phyloP scores from a whole-genome alignment of 2,329 filamentous ascomycete species.

The Talaromyces sp. region DNA sequence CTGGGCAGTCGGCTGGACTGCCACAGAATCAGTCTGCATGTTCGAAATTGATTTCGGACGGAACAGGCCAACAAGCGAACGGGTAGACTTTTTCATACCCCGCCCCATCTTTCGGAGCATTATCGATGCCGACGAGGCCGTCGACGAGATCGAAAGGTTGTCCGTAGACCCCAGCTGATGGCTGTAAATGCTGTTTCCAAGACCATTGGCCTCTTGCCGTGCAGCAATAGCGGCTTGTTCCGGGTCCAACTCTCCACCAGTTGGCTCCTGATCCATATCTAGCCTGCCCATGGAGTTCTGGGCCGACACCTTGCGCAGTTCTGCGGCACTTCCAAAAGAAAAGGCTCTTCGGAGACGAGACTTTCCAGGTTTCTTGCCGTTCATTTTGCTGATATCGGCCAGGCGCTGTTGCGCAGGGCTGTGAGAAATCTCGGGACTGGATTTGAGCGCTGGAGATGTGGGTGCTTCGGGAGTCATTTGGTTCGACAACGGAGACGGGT shows the following conservation, averaged over 20 bases:
- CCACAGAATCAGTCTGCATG: conserved; percentile 62
- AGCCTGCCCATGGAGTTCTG: conserved; percentile 50
- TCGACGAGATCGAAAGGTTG: conserved; percentile 60
- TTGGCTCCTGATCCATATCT: conserved; percentile 55
- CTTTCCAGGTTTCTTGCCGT: conserved; percentile 73
- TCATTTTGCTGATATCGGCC: conserved; percentile 79
- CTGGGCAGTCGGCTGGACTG: conserved; percentile 64
- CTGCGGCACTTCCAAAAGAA: conserved; percentile 92
- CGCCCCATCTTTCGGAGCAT: conserved; percentile 92
- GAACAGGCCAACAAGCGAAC: conserved; percentile 90
- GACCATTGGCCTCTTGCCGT: conserved; percentile 84
- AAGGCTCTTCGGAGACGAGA: conserved; percentile 83
- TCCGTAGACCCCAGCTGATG: conserved; percentile 78
- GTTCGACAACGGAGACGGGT: conserved; percentile 69
- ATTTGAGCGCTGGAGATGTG: neutral
- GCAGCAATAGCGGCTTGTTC: conserved; percentile 89
- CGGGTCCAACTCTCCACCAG: conserved; percentile 67
- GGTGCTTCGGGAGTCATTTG: conserved; percentile 56
- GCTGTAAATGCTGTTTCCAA: conserved; percentile 90
- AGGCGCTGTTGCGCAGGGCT: conserved; percentile 80
- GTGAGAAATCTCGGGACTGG: conserved; percentile 11
- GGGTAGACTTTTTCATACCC: conserved; percentile 90
- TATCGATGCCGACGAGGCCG: conserved; percentile 44
- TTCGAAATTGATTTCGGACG: conserved; percentile 88
- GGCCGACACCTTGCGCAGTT: conserved; percentile 70